Evolutionary conservation across 805 yeast genomes (phyloP), one percentile per base, ranked within the genome.

Genomic region (Sungouiozyma ichnusensis): DNA sequence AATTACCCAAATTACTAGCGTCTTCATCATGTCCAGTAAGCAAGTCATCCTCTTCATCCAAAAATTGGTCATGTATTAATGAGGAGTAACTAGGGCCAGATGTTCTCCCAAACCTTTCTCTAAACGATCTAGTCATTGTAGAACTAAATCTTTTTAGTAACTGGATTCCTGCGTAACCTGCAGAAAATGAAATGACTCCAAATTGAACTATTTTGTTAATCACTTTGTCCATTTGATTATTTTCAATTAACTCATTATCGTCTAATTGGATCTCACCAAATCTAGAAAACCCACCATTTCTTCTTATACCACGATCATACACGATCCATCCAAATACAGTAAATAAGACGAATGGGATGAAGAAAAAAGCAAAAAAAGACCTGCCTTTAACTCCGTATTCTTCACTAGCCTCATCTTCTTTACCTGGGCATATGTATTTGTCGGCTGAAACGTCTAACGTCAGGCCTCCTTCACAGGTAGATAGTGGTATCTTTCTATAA

Each of bases 221-320:
- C 8, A 73, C 69, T 31, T 65, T 67, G 50, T 81, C 87, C 6
- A 76, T 69, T 5, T 58, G 50, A 49, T 79, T 81, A 47, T 83
- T 76, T 55, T 81, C 88, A 38, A 81, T 73, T 3, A 45, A 72
- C 39, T 44, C 41, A 39, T 76, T 82, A 24, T 79, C 86, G 31
- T 79, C 86, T 37, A 88, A 69, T 48, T 94, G 70, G 45, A 88
- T 88, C 59, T 83, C 94, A 15, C 96, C 96, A 59, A 85, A 79
- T 51, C 84, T 70, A 29, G 75, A 63, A 58, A 81, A 77, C 0
- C 87, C 87, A 18, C 88, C 88, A 56, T 81, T 81, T 50, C 87
- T 69, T 44, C 85, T 76, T 46, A 85, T 77, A 41, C 94, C 94
- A 54, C 80, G 75, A 47, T 83, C 86, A 59, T 83, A 87, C 17